Evolutionary conservation across 306 rosid genomes (phyloP).

Genomic region (Fragaria ananassa): DNA sequence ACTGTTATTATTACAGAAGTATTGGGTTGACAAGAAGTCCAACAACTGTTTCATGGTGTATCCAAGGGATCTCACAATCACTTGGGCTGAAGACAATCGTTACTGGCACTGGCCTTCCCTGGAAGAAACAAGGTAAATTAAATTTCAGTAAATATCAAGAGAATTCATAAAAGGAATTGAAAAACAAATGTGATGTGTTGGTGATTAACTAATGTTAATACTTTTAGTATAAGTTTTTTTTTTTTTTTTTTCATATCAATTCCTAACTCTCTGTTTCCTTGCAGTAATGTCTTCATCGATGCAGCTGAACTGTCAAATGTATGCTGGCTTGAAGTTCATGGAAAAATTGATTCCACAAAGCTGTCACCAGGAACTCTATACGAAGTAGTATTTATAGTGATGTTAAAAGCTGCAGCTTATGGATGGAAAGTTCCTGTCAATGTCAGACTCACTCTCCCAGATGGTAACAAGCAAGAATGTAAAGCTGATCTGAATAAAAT

Average conservation of each 20-base stretch:
- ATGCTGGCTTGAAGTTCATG: slow-evolving; percentile 73
- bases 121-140: slow-evolving; percentile 45
- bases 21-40: slow-evolving; percentile 41
- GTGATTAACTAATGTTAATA: neutral
- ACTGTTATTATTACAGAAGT: slow-evolving; percentile 24
- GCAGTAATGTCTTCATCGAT: slow-evolving; percentile 52
- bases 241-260: neutral
- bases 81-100: slow-evolving; percentile 43
- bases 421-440: slow-evolving; percentile 76
- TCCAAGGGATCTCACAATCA: slow-evolving; percentile 60
- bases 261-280: neutral
- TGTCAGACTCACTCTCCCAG: slow-evolving; percentile 50
- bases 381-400: slow-evolving; percentile 46
- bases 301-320: slow-evolving; percentile 51
- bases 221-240: neutral
- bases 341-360: slow-evolving; percentile 49
- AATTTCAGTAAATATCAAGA: neutral
- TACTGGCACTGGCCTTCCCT: slow-evolving; percentile 56
- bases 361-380: slow-evolving; percentile 56
- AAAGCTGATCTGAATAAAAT: slow-evolving; percentile 34
- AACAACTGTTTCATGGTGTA: slow-evolving; percentile 65
- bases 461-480: slow-evolving; percentile 43
- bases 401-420: slow-evolving; percentile 41
- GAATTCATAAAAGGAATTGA: neutral
- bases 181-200: neutral